These are phyloP conservation scores for Suillus variegatus DNA, from an alignment of 768 basidiomycete genomes.

Conservation along the genomic window DNA sequence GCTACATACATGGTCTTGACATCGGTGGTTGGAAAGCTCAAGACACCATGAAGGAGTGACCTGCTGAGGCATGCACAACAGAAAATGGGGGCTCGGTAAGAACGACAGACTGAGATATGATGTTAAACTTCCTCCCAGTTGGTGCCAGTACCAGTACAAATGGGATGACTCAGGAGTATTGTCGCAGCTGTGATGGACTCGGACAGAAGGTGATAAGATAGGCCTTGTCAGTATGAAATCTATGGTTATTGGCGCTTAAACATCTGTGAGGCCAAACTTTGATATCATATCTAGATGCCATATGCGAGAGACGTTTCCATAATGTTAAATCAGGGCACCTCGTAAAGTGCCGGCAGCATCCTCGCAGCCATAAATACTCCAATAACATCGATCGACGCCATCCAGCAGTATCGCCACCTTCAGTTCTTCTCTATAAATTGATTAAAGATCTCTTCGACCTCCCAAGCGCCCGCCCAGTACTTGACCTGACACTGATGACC, in stretches of 20 bases:
- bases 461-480: slow-evolving; percentile 96
- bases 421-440: slow-evolving; percentile 5
- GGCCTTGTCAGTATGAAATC: background rate
- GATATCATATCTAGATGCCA: background rate
- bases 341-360: background rate
- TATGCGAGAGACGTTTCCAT: background rate
- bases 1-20: too few species aligned
- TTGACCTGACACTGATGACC: slow-evolving; percentile 74
- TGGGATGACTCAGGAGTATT: too few species aligned
- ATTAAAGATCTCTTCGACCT: slow-evolving; percentile 83
- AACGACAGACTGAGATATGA: too few species aligned
- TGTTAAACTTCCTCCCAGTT: too few species aligned
- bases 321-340: background rate
- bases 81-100: too few species aligned
- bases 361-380: background rate
- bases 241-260: background rate
- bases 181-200: background rate
- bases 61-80: too few species aligned
- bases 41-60: too few species aligned
- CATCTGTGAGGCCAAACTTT: background rate
- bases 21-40: too few species aligned
- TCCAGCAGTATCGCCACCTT: background rate
- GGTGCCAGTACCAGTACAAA: too few species aligned
- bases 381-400: background rate
- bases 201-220: background rate